Conservation (phyloP, 1,284 basidiomycete genomes). For the Boletus sp. region DNA sequence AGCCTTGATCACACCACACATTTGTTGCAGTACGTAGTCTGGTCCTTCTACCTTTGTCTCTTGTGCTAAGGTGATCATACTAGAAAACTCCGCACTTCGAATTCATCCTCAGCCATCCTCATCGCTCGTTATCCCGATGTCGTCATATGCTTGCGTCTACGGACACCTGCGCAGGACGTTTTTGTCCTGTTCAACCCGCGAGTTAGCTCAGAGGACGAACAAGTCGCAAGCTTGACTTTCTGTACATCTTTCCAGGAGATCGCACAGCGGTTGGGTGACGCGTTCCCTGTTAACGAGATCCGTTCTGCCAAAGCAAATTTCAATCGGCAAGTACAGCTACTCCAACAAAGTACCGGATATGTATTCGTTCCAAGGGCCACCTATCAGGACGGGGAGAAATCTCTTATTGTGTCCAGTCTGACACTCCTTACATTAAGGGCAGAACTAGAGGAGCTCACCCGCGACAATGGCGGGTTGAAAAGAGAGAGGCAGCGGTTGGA, state of each 20-base stretch:
- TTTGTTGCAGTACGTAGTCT: constrained; percentile 47
- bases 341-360: constrained; percentile 59
- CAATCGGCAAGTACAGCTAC: constrained; percentile 58
- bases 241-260: constrained; percentile 41
- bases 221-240: constrained; percentile 47
- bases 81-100: constrained; percentile 37
- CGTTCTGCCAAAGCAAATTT: constrained; percentile 42
- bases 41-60: not conserved
- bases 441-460: constrained; percentile 44
- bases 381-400: constrained; percentile 27
- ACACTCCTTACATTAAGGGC: constrained; percentile 47
- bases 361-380: constrained; percentile 45
- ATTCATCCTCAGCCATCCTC: constrained; percentile 46
- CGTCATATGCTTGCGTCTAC: constrained; percentile 54
- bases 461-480: constrained; percentile 36
- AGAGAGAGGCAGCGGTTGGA: constrained; percentile 39
- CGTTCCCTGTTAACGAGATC: constrained; percentile 50
- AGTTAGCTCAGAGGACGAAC: constrained; percentile 49
- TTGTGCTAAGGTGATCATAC: not conserved
- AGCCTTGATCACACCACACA: constrained; percentile 42
- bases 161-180: constrained; percentile 38
- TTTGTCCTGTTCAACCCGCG: constrained; percentile 67
- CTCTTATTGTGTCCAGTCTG: constrained; percentile 52
- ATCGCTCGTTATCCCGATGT: constrained; percentile 67
- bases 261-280: constrained; percentile 46